Evolutionary conservation across 2,329 filamentous ascomycete species (phyloP).

Genomic region (Cercospora zeae-maydis): DNA sequence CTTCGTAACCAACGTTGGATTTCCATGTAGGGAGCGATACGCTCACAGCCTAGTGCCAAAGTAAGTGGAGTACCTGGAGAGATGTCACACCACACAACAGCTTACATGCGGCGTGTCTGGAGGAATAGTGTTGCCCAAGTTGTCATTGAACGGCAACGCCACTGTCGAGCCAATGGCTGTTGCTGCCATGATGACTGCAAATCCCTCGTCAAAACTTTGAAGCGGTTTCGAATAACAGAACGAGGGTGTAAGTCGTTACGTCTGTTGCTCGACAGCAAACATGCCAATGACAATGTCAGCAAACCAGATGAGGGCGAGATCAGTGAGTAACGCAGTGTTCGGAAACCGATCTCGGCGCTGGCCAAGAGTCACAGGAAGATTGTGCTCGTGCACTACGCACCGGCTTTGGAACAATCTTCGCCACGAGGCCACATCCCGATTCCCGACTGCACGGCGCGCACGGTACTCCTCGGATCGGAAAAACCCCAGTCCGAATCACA

Average conservation of each 20-base stretch:
- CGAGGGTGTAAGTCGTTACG: neutral
- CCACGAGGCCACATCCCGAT: neutral
- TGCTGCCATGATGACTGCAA: neutral
- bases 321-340: neutral
- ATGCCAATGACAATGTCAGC: neutral
- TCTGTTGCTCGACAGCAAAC: neutral
- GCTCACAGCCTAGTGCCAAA: conserved; percentile 70
- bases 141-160: conserved; percentile 36
- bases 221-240: neutral
- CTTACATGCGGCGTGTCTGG: conserved; percentile 74
- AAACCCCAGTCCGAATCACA: neutral
- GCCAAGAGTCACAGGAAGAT: conserved; percentile 3
- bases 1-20: conserved; percentile 88
- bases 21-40: conserved; percentile 93
- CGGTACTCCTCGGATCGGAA: neutral
- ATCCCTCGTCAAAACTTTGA: neutral
- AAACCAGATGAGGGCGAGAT: neutral
- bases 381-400: neutral
- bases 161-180: conserved; percentile 19
- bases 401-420: too few relatives aligned
- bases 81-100: conserved; percentile 21
- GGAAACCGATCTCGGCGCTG: neutral
- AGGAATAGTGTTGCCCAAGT: conserved; percentile 66
- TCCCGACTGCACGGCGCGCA: neutral
- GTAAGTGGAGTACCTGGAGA: conserved; percentile 6